Conservation (phyloP, 352 stramenopile genomes). For the Phytophthora brassicae region DNA sequence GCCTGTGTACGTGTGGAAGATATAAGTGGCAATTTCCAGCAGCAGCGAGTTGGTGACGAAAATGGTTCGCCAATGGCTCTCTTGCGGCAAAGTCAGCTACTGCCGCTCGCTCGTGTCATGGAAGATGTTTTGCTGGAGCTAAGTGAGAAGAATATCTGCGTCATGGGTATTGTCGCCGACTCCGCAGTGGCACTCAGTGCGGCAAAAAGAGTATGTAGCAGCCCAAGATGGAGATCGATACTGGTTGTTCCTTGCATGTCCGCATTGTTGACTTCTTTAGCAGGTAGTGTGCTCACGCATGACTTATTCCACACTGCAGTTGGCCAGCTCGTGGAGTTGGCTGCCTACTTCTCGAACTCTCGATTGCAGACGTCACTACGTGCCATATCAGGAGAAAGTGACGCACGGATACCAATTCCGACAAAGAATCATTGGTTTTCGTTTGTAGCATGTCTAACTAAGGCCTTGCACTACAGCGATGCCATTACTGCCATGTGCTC, state of each 20-base stretch:
- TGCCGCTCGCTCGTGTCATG: conserved; percentile 42
- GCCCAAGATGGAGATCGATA: conserved; percentile 41
- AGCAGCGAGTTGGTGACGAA: conserved; percentile 25
- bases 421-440: conserved; percentile 66
- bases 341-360: conserved; percentile 59
- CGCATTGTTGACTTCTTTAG: conserved; percentile 52
- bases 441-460: conserved; percentile 59
- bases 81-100: conserved; percentile 5
- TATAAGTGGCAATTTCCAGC: conserved; percentile 33
- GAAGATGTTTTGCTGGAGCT: conserved; percentile 60
- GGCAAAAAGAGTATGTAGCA: conserved; percentile 48
- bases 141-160: conserved; percentile 54
- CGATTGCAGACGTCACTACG: conserved; percentile 42
- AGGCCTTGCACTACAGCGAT: conserved; percentile 50
- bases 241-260: conserved; percentile 74
- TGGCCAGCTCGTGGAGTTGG: conserved; percentile 64
- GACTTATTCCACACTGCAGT: conserved; percentile 46
- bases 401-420: conserved; percentile 49
- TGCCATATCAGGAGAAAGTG: conserved; percentile 41
- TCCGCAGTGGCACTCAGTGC: conserved; percentile 61
- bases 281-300: conserved; percentile 60
- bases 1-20: conserved; percentile 65
- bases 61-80: conserved; percentile 19
- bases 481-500: conserved; percentile 57
- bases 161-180: conserved; percentile 78